Base-by-base conservation (phyloP, 345 rosid genomes). In the Boechera stricta region DNA sequence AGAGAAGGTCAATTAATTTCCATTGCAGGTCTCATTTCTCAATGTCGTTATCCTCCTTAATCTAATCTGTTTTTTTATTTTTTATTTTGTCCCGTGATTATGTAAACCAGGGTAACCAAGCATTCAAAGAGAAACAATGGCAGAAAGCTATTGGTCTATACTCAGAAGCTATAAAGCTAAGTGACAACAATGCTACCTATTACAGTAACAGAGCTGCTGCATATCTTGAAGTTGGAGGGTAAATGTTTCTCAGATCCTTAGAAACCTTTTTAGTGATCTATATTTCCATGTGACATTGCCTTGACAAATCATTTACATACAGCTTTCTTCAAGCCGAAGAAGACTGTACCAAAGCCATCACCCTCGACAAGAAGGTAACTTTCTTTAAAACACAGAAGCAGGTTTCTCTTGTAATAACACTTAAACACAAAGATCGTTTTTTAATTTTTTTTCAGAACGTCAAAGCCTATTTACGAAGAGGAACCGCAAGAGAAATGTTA, bases 171-270 rank as follows among this genome's bases (percentile, higher is more conserved):
- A 89, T 96, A 80, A 96, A 82, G 81, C 88, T 93, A 42, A 87
- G 71, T 55, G 89, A 82, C 42, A 88, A 78, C 58, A 96, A 87
- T 79, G 98, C 99, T 59, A 96, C 96, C 5, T 96, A 91, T 73
- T 96, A 90, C 79, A 87, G 89, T 72, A 96, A 96, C 85, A 87
- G 99, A 85, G 96, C 98, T 72, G 99, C 99, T 64, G 98, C 98
- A 36, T 89, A 90, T 84, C 97, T 96, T 67, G 98, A 83, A 79
- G 32, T 85, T 8, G 81, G 89, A 61, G 89, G 97, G 99, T 96
- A 81, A 60, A 48, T 21, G 47, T 70, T 75, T 47, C 52, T 32
- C 66, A 26, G 54, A 47, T 76, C 12, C 58, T 47, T 5, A 65
- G 38, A 58, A 0, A 48, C 48, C 1, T 10, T 42, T 54, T 4